A percentile compares a stretch with the other conserved stretches of the same genome.
Conservation (phyloP, 2,329 filamentous ascomycete genomes). For the Whalleya microplaca region DNA sequence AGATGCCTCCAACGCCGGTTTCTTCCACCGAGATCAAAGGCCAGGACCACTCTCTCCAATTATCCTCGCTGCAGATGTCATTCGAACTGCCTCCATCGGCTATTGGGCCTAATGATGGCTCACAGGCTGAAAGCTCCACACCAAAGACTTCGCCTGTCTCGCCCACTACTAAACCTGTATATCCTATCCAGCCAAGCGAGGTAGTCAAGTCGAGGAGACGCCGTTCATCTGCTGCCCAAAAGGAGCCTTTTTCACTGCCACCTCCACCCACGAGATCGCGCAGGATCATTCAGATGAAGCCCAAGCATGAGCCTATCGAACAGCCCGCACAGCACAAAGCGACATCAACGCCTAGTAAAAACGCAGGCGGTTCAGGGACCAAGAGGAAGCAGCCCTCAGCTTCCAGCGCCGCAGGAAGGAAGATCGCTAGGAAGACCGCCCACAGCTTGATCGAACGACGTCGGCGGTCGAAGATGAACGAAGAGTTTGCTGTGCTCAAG, state of each 20-base stretch:
- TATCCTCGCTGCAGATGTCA: conserved; percentile 65
- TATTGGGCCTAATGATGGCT: conserved; percentile 52
- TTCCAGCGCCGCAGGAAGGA: conserved; percentile 84
- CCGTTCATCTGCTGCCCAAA: conserved; percentile 56
- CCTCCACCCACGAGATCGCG: conserved; percentile 89
- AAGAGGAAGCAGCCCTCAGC: conserved; percentile 80
- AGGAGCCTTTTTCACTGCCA: conserved; percentile 77
- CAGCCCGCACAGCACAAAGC: conserved; percentile 22
- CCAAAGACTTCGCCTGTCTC: conserved; percentile 39
- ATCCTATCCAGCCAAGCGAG: conserved; percentile 50
- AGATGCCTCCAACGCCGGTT: conserved; percentile 74
- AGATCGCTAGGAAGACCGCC: conserved; percentile 93
- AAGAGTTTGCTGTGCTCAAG: conserved; percentile 93
- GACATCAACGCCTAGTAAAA: conserved; percentile 22
- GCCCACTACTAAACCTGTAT: conserved; percentile 37
- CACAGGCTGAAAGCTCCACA: conserved; percentile 48
- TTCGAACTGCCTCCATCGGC: conserved; percentile 81
- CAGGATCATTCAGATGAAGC: conserved; percentile 99
- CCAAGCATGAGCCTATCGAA: conserved; percentile 47
- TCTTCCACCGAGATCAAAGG: conserved; percentile 80
- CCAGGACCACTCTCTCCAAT: conserved; percentile 66
- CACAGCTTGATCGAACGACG: conserved; percentile 93
- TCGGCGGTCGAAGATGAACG: conserved; percentile 95
- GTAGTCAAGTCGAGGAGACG: conserved; percentile 57
- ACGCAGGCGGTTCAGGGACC: conserved; percentile 27